Evolutionary conservation across 1,139 yeast genomes (phyloP).

Genomic region (Citeromyces hawaiiensis): DNA sequence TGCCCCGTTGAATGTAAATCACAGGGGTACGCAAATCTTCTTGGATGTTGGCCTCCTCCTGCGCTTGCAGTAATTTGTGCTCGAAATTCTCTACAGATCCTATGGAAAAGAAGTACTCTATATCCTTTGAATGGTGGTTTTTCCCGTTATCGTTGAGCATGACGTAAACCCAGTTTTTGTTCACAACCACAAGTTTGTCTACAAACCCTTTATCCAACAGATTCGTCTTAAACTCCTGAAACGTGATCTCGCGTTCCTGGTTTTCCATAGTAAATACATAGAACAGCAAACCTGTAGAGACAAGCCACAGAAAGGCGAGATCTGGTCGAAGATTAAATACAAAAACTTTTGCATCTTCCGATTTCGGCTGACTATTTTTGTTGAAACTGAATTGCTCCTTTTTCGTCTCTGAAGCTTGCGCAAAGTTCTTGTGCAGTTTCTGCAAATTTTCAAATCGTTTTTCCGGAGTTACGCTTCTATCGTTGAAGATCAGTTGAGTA

Average conservation of each 20-base stretch:
- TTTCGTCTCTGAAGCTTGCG: constrained; percentile 13
- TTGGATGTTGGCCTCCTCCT: constrained; percentile 52
- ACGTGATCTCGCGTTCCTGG: constrained; percentile 3
- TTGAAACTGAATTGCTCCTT: constrained; percentile 3
- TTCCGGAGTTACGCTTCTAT: constrained; percentile 12
- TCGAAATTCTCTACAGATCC: constrained; percentile 94
- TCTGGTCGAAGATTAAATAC: constrained; percentile 5
- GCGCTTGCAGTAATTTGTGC: constrained; percentile 64
- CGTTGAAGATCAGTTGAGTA: constrained; percentile 13
- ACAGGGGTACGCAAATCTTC: constrained; percentile 68
- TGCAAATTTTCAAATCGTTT: constrained; percentile 16
- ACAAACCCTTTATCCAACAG: constrained; percentile 5
- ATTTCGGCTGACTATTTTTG: constrained; percentile 2
- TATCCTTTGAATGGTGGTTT: constrained; percentile 3
- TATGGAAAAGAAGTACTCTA: constrained; percentile 40
- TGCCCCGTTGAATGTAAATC: constrained; percentile 60
- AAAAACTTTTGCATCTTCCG: constrained; percentile 7
- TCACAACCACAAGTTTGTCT: constrained; percentile 30
- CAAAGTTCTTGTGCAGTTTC: constrained; percentile 15
- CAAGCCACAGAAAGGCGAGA: constrained; percentile 2
- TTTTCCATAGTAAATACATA: constrained; percentile 2
- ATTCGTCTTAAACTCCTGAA: constrained; percentile 4
- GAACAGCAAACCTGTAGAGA: constrained; percentile 4
- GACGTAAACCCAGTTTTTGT: constrained; percentile 53
- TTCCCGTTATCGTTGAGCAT: constrained; percentile 46